Evolutionary conservation across 2,329 filamentous ascomycete genomes (phyloP), one percentile per base, ranked within the genome.

Genomic region (Blastomyces gilchristii): DNA sequence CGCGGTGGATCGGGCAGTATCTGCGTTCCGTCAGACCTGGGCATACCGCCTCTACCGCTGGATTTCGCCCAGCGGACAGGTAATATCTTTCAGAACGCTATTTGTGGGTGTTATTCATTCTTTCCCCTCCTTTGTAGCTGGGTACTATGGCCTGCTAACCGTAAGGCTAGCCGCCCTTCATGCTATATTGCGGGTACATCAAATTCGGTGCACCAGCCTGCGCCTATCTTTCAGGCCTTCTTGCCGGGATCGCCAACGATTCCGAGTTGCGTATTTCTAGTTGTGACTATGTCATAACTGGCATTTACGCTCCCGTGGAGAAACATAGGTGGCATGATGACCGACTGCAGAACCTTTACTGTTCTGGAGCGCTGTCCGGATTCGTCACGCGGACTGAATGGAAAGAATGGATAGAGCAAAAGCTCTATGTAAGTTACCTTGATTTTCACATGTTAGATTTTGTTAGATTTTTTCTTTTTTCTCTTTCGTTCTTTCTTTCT

Each of bases 141-240:
- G 18, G 41, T 45, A 34, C 4, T 6, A 18, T 1, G 39, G 1
- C 4, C 22, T 58, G 43, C 56, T 58, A 45, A 47, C 25, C 16
- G 25, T 58, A 18, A 31, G 3, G 1, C 56, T 11, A 58, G 56
- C 16, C 31, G 56, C 39, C 39, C 16, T 6, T 58, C n/a, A 31
- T 31, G 22, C 14, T 52, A 9, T 52, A 16, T 31, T 50, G 39
- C 28, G 22, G 18, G 22, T 41, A 18, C 4, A 2, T 34, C 61
- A 50, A 52, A 54, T 43, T 59, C 56, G 45, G 61, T 39, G 43
- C 47, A 37, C 16, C 39, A 16, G 39, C n/a, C 22, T 58, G 18
- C 41, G 54, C 28, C 39, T 62, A 62, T 39, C 25, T 62, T 41
- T 45, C 39, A 3, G 61, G 61, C 18, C n/a, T 62, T 28, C 16